phyloP scores from a whole-genome alignment of 2,329 filamentous ascomycete genomes.

The Reticulascus tulasneorum region DNA sequence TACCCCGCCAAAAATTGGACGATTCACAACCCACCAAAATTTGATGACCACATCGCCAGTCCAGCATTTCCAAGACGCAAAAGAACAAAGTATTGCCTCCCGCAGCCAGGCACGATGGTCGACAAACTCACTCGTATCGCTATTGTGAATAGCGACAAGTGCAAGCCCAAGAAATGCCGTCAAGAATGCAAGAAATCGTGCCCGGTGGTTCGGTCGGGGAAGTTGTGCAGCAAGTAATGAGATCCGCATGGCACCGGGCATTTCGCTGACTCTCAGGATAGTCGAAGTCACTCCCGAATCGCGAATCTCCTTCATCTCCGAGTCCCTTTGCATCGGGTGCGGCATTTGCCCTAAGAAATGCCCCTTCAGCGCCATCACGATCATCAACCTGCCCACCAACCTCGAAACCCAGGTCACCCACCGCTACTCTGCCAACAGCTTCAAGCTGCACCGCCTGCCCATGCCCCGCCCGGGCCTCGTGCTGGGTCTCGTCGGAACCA shows the following conservation, averaged over 20 bases:
- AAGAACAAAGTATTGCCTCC: conserved; percentile 8
- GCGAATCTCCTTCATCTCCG: conserved; percentile 97
- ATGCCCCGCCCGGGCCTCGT: conserved; percentile 96
- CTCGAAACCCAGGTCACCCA: conserved; percentile 97
- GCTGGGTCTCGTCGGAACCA: conserved; percentile 92
- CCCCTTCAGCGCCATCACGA: conserved; percentile 96
- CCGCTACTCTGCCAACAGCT: conserved; percentile 98
- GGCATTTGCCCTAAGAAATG: conserved; percentile 99
- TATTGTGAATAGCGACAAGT: conserved; percentile 97
- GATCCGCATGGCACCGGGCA: no score
- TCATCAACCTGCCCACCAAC: conserved; percentile 99
- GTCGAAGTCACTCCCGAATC: conserved; percentile 86
- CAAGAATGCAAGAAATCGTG: conserved; percentile 99
- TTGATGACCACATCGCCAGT: conserved; percentile 12
- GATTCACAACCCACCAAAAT: conserved; percentile 16
- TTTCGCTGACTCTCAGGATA: no score
- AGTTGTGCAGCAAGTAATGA: no score
- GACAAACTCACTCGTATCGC: conserved; percentile 98
- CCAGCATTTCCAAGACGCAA: conserved; percentile 9
- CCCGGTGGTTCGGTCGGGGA: conserved; percentile 93
- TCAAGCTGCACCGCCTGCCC: conserved; percentile 96
- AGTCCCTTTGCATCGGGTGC: conserved; percentile 93
- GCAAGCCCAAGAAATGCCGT: conserved; percentile 74
- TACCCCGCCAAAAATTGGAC: conserved; percentile 15
- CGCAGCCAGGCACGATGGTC: conserved; percentile 55